Evolutionary conservation across 108 stramenopile species (phyloP), one percentile per base, ranked within the genome.

Genomic region (Fragilaria crotonensis): DNA sequence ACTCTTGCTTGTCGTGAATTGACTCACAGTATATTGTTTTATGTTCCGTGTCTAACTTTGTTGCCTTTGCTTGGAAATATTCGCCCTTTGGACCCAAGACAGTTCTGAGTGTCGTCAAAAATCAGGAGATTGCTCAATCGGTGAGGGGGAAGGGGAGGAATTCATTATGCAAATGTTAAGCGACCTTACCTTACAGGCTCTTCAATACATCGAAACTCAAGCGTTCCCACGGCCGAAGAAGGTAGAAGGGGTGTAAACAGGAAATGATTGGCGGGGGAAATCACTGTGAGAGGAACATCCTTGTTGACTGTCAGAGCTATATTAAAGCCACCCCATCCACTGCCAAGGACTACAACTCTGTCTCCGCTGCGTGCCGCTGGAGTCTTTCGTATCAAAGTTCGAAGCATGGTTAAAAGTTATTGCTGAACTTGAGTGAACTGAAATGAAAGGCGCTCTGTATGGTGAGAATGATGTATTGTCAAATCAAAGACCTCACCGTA

Each of bases 231-330:
- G 4, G 96, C 92, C 5, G 96, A 94, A 18, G 73, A 76, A 14
- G 98, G 94, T 3, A 99, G 75, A 20, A 99, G 74, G 18, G 98
- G 96, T 4, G 97, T 99, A 77, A 99, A 99, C 27, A 97, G 70
- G 69, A 97, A 97, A 71, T 99, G 94, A 60, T 95, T 92, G 59
- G 74, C 65, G 28, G 95, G 95, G n/a, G 83, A 83, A 19, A 98
- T 60, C 26, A 98, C 66, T 1, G 51, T 52, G 28, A 56, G 4
- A 4, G 33, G 23, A 2, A 48, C 14, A 2, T 48, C 44, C 52
- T 60, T 52, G 54, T 50, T 51, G 26, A 47, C 30, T 19, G 62
- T 57, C 54, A 63, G 20, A 2, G 87, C 87, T 0, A 88, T 53
- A 11, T 68, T 82, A 60, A 76, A 80, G 3, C 84, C 88, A 56